These are phyloP conservation scores for Hypoxylon sp. DNA, from an alignment of 2,329 filamentous ascomycete species.

Conservation along the genomic window DNA sequence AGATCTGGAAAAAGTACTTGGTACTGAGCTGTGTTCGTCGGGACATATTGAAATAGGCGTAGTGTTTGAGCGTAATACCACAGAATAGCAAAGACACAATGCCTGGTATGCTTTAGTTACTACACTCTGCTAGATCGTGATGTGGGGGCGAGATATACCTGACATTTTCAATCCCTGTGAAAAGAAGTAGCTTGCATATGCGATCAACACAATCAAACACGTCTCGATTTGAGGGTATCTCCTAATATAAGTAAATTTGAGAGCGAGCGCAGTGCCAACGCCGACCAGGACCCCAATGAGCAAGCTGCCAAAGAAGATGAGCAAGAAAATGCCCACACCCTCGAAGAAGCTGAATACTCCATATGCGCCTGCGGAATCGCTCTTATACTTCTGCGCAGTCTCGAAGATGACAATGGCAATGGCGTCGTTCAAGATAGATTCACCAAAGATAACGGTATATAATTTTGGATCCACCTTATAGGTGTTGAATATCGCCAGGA, in stretches of 20 bases:
- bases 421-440: conserved; percentile 97
- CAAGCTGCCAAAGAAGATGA: conserved; percentile 95
- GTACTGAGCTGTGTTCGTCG: conserved; percentile 96
- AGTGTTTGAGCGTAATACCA: conserved; percentile 98
- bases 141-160: conserved; percentile 70
- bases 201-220: conserved; percentile 91
- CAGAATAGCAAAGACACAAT: conserved; percentile 98
- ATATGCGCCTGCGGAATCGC: conserved; percentile 78
- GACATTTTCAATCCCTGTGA: conserved; percentile 97
- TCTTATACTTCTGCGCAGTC: conserved; percentile 93
- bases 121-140: not conserved
- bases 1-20: conserved; percentile 96
- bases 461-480: conserved; percentile 99
- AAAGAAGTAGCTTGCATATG: conserved; percentile 98
- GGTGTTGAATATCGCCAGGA: conserved; percentile 97
- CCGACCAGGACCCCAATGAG: conserved; percentile 90
- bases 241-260: conserved; percentile 95
- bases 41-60: conserved; percentile 99
- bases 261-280: conserved; percentile 84
- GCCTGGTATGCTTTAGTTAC: conserved; percentile 64
- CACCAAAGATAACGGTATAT: conserved; percentile 98
- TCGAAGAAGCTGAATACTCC: conserved; percentile 89
- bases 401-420: conserved; percentile 99
- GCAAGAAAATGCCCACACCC: conserved; percentile 92
- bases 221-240: conserved; percentile 97